Evolutionary conservation across 306 rosid genomes (phyloP).

Genomic region (Mucuna pruriens): DNA sequence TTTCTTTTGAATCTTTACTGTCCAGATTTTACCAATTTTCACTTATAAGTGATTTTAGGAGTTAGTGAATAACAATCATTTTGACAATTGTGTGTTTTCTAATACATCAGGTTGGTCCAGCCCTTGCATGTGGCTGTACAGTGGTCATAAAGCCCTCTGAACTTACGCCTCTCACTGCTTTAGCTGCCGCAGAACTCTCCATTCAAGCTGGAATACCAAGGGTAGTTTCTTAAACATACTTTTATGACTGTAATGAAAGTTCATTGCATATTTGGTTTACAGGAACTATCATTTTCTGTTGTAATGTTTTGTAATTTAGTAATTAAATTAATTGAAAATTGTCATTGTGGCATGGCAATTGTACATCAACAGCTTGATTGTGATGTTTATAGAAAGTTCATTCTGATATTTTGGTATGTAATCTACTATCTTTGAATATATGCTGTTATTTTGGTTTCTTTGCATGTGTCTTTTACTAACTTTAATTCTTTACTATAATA

Average conservation of each 20-base stretch:
- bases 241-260: background rate
- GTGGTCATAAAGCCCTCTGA: slow-evolving; percentile 96
- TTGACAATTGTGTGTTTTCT: slow-evolving; percentile 31
- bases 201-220: slow-evolving; percentile 97
- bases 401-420: slow-evolving; percentile 15
- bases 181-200: slow-evolving; percentile 96
- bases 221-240: slow-evolving; percentile 51
- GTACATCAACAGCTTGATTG: slow-evolving; percentile 24
- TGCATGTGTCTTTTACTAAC: background rate
- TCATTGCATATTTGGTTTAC: slow-evolving; percentile 2
- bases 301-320: background rate
- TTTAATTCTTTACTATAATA: background rate
- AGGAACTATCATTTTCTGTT: slow-evolving; percentile 4
- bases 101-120: slow-evolving; percentile 89
- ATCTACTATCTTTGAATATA: background rate
- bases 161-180: slow-evolving; percentile 94
- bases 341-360: background rate
- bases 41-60: slow-evolving; percentile 20
- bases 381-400: slow-evolving; percentile 4
- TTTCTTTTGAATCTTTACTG: slow-evolving; percentile 33
- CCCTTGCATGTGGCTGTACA: slow-evolving; percentile 98
- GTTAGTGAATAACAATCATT: slow-evolving; percentile 3
- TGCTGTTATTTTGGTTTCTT: slow-evolving; percentile 10
- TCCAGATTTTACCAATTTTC: slow-evolving; percentile 31
- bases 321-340: slow-evolving; percentile 7